phyloP scores from a whole-genome alignment of 768 basidiomycete genomes.

The Tulasnella sp. region DNA sequence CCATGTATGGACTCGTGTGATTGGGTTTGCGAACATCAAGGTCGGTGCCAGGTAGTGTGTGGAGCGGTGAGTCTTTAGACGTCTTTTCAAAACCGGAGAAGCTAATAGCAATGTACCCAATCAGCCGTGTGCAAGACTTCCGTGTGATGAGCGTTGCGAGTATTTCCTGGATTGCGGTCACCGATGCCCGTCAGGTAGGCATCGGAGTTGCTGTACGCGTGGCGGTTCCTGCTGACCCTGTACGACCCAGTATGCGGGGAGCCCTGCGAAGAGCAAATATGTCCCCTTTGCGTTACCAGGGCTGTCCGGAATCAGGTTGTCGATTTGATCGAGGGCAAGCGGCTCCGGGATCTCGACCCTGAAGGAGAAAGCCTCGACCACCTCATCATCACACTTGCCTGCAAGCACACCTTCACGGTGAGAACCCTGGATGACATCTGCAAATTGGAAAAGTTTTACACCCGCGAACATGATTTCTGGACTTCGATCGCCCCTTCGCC shows the following conservation, averaged over 20 bases:
- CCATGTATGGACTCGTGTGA: slow-evolving; percentile 60
- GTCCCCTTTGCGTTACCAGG: slow-evolving; percentile 47
- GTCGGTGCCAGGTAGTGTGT: slow-evolving; percentile 55
- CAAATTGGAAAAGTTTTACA: slow-evolving; percentile 51
- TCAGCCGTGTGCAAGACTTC: slow-evolving; percentile 60
- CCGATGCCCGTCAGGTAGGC: slow-evolving; percentile 60
- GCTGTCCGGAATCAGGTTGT: slow-evolving; percentile 45
- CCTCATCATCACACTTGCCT: slow-evolving; percentile 55
- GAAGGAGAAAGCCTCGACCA: slow-evolving; percentile 44
- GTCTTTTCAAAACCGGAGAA: too few species aligned
- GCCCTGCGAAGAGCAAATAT: slow-evolving; percentile 52
- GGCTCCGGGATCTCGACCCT: slow-evolving; percentile 47
- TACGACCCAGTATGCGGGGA: slow-evolving; percentile 59
- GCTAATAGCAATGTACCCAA: neutral
- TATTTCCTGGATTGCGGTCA: slow-evolving; percentile 56
- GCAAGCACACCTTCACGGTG: slow-evolving; percentile 63
- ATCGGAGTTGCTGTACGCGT: neutral
- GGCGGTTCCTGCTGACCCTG: slow-evolving; percentile 11
- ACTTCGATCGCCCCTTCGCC: slow-evolving; percentile 42
- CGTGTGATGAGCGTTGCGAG: slow-evolving; percentile 56
- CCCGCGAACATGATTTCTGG: slow-evolving; percentile 42
- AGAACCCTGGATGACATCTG: slow-evolving; percentile 65
- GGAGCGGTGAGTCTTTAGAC: slow-evolving; percentile 52
- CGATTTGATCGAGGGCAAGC: slow-evolving; percentile 53
- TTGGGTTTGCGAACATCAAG: slow-evolving; percentile 55